Conservation (phyloP, 148 eudicot genomes). For the Camellia lanceoleosa region DNA sequence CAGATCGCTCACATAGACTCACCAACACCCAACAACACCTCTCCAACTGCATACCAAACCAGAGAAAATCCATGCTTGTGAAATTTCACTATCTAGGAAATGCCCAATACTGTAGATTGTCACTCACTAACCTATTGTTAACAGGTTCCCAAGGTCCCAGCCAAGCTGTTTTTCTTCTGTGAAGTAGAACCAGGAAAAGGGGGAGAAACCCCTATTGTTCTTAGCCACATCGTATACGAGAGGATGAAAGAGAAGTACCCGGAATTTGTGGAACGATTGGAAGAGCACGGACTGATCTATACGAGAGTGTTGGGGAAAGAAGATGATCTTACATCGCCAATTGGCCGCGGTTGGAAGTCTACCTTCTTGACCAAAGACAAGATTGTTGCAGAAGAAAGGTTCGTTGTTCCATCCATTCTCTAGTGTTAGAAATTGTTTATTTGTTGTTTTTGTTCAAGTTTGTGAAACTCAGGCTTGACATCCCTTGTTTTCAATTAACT, state of each 20-base stretch:
- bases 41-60: too few species aligned
- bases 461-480: too few species aligned
- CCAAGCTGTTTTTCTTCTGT: slow-evolving; percentile 87
- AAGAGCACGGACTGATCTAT: slow-evolving; percentile 71
- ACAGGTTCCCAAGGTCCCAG: slow-evolving; percentile 80
- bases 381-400: slow-evolving; percentile 78
- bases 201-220: slow-evolving; percentile 95
- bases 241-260: slow-evolving; percentile 79
- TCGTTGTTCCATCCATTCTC: slow-evolving; percentile 4
- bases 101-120: background rate
- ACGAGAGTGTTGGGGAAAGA: slow-evolving; percentile 81
- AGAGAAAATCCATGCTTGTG: too few species aligned
- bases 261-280: slow-evolving; percentile 61
- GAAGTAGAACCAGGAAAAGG: slow-evolving; percentile 78
- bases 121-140: background rate
- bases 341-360: slow-evolving; percentile 93
- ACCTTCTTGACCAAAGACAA: slow-evolving; percentile 76
- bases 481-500: too few species aligned
- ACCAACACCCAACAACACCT: too few species aligned
- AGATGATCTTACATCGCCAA: slow-evolving; percentile 69
- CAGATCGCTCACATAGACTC: too few species aligned
- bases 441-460: too few species aligned
- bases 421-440: background rate
- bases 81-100: too few species aligned
- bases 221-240: slow-evolving; percentile 80